These are phyloP conservation scores for Lactarius vividus DNA, from an alignment of 768 basidiomycete species.

Conservation along the genomic window DNA sequence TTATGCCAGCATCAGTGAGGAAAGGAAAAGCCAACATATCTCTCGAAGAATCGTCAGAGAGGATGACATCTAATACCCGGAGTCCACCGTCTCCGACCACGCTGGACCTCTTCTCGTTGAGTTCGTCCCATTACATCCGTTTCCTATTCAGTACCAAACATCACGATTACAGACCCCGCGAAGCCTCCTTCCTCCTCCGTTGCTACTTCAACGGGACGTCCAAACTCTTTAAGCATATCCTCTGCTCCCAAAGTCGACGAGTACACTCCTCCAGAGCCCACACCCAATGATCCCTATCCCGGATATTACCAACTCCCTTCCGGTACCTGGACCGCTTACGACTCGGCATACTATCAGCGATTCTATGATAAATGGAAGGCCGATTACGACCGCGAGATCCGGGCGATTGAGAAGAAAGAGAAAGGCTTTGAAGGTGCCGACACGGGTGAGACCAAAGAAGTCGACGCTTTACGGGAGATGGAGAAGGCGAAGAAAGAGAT, in stretches of 20 bases:
- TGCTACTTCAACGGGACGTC: background rate
- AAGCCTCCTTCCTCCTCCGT: slow-evolving; percentile 29
- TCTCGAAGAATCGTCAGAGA: slow-evolving; percentile 32
- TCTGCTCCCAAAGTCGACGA: slow-evolving; percentile 69
- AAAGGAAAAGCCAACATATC: slow-evolving; percentile 56
- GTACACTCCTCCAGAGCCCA: slow-evolving; percentile 72
- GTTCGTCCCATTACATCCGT: slow-evolving; percentile 36
- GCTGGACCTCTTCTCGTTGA: slow-evolving; percentile 68
- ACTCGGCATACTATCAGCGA: slow-evolving; percentile 62
- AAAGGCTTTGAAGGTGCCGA: slow-evolving; percentile 73
- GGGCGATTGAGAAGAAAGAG: slow-evolving; percentile 62
- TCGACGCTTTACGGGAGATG: slow-evolving; percentile 74
- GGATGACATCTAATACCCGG: slow-evolving; percentile 21
- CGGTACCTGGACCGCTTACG: slow-evolving; percentile 75
- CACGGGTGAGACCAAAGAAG: slow-evolving; percentile 49
- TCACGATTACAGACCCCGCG: slow-evolving; percentile 13
- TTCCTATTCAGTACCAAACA: slow-evolving; percentile 9
- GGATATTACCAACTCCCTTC: slow-evolving; percentile 86
- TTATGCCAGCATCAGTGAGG: slow-evolving; percentile 57
- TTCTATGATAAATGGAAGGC: slow-evolving; percentile 71
- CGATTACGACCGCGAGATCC: slow-evolving; percentile 69
- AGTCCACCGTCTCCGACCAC: slow-evolving; percentile 34
- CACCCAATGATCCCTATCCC: slow-evolving; percentile 72
- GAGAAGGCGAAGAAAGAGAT: slow-evolving; percentile 72
- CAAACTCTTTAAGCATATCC: slow-evolving; percentile 40